Percentiles rank a stretch among this genome's conserved stretches.
Evolutionary conservation across 75 land plant genomes (phyloP).

Genomic region (Cupressus sempervirens): DNA sequence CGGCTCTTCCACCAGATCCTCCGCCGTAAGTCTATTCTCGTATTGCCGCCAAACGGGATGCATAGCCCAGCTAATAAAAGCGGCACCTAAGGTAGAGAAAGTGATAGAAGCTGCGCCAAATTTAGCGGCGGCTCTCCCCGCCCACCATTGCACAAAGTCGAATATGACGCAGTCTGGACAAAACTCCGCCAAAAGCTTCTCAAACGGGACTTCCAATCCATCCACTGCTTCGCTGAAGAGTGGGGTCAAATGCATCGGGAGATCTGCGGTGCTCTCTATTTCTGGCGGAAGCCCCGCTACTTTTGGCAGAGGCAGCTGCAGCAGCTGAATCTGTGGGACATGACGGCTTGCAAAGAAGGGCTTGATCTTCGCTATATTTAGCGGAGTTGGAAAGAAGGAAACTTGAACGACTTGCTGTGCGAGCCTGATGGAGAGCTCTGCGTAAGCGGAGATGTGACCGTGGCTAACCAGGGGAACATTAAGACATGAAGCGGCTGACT

Average conservation of each 20-base stretch:
- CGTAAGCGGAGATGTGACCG: background rate
- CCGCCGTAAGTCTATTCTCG: no score
- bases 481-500: background rate
- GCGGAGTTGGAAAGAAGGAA: background rate
- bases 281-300: no score
- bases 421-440: background rate
- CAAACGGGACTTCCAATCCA: background rate
- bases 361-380: background rate
- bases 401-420: background rate
- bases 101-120: no score
- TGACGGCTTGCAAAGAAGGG: background rate
- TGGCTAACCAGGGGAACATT: background rate
- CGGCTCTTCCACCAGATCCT: no score
- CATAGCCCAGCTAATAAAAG: no score
- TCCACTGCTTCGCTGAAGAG: no score
- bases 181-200: background rate
- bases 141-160: background rate
- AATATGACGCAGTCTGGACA: background rate
- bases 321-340: background rate
- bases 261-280: no score
- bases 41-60: no score
- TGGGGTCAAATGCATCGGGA: no score
- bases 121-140: no score
- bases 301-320: background rate
- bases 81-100: no score